phyloP scores from a whole-genome alignment of 805 yeast species.

The Hanseniaspora thailandica region DNA sequence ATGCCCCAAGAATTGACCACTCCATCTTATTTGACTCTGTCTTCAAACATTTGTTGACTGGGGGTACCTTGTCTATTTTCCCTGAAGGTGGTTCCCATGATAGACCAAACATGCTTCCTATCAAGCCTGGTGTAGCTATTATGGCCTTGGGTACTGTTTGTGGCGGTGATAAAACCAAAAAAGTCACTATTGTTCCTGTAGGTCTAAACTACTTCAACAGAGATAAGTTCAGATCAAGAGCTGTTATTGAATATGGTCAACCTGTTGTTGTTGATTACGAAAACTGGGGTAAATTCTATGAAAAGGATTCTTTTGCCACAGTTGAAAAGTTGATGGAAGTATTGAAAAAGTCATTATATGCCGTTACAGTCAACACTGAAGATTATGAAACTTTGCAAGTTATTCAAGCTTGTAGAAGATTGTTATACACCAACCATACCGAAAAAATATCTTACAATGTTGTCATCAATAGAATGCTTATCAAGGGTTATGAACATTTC shows the following conservation, averaged over 20 bases:
- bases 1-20: slow-evolving; percentile 80
- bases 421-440: slow-evolving; percentile 40
- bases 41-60: slow-evolving; percentile 67
- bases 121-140: slow-evolving; percentile 94
- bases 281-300: slow-evolving; percentile 52
- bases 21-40: slow-evolving; percentile 71
- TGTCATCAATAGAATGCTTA: slow-evolving; percentile 81
- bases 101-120: slow-evolving; percentile 77
- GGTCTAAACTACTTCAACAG: slow-evolving; percentile 97
- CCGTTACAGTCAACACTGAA: slow-evolving; percentile 80
- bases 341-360: slow-evolving; percentile 59
- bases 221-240: slow-evolving; percentile 88
- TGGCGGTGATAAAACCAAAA: slow-evolving; percentile 49
- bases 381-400: slow-evolving; percentile 84
- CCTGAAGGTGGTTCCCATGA: slow-evolving; percentile 99
- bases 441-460: slow-evolving; percentile 66
- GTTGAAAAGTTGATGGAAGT: slow-evolving; percentile 59
- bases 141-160: slow-evolving; percentile 96
- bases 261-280: slow-evolving; percentile 59
- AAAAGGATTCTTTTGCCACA: slow-evolving; percentile 58
- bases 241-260: slow-evolving; percentile 86
- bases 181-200: slow-evolving; percentile 84
- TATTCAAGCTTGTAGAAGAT: slow-evolving; percentile 81
- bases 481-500: slow-evolving; percentile 66
- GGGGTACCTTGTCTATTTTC: slow-evolving; percentile 80